Base-by-base conservation (phyloP, 768 basidiomycete genomes). In the Tylopilus balloui region DNA sequence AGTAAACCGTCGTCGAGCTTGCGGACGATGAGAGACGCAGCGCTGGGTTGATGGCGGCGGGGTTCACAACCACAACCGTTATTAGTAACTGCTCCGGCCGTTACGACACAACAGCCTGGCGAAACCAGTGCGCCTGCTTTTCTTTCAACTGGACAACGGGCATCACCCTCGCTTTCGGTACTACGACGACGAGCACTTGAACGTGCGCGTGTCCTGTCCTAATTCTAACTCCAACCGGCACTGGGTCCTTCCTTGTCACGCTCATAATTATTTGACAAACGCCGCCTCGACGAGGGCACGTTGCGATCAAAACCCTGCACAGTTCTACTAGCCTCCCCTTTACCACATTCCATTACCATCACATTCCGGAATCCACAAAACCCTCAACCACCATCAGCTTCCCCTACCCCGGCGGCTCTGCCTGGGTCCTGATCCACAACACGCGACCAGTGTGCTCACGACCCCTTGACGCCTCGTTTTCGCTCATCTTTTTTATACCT, bases 301-400 rank as follows among this genome's bases (percentile, higher is more conserved):
- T 85, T 85, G 82, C 73, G 73, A 85, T 84, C 82, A 84, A 82
- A 84, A 81, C 71, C 71, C 78, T 76, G 75, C 60, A 63, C 69
- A 64, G 57, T 63, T 42, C 55, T 64, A 66, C 63, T 73, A 70
- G 77, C 79, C 79, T 78, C 62, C 73, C 77, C 73, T 76, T 72
- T 76, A 73, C 77, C 78, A 80, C 78, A 69, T 75, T 74, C 73
- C 76, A 68, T 66, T 64, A 58, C 64, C 53, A 60, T 63, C 60
- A 67, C 52, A 45, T 52, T 56, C 62, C 55, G 59, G 61, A 63
- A 63, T 56, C 44, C 53, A 38, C 61, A 58, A 67, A 68, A 68
- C 70, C 71, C 63, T 66, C 63, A 61, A 69, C 67, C 69, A 47
- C 68, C 65, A 64, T 62, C 64, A 61, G 45, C 61, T 58, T 57